A percentile compares a stretch with the other conserved stretches of the same genome.
Conservation (phyloP, 768 basidiomycete genomes). For the Russula olivacea region DNA sequence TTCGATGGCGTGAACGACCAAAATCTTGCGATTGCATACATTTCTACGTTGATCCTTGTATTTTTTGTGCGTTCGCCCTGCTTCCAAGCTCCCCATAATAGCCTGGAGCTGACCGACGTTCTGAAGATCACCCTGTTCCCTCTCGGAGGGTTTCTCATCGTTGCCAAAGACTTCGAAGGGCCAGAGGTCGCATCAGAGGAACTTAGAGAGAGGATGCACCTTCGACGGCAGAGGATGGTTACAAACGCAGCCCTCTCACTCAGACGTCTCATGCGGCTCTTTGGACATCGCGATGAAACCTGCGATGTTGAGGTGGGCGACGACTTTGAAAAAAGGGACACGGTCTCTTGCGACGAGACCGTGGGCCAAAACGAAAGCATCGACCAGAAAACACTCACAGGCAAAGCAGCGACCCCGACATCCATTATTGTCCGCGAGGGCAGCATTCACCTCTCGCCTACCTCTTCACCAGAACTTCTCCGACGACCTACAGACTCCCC, state of each 20-base stretch:
- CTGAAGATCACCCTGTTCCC: conserved; percentile 60
- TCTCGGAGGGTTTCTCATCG: conserved; percentile 47
- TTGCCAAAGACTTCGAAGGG: conserved; percentile 59
- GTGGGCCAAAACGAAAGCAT: background rate
- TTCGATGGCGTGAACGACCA: conserved; percentile 54
- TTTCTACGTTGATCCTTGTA: conserved; percentile 54
- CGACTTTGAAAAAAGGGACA: background rate
- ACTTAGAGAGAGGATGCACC: conserved; percentile 41
- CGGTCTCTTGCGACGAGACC: background rate
- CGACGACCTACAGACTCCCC: background rate
- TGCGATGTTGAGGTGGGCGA: background rate
- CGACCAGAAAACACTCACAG: background rate
- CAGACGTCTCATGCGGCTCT: background rate
- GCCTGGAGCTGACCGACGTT: background rate
- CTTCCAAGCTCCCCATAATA: background rate
- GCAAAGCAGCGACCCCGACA: background rate
- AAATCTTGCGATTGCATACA: conserved; percentile 59
- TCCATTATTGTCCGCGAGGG: background rate
- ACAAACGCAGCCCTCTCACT: background rate
- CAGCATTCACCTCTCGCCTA: too few relatives aligned
- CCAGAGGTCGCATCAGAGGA: conserved; percentile 57
- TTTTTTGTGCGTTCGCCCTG: conserved; percentile 42
- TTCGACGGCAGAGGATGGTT: conserved; percentile 32
- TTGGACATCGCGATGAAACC: background rate
- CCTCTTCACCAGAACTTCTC: background rate